These are phyloP conservation scores for Monosporascus cannonballus DNA, from an alignment of 2,329 filamentous ascomycete species.

Conservation along the genomic window DNA sequence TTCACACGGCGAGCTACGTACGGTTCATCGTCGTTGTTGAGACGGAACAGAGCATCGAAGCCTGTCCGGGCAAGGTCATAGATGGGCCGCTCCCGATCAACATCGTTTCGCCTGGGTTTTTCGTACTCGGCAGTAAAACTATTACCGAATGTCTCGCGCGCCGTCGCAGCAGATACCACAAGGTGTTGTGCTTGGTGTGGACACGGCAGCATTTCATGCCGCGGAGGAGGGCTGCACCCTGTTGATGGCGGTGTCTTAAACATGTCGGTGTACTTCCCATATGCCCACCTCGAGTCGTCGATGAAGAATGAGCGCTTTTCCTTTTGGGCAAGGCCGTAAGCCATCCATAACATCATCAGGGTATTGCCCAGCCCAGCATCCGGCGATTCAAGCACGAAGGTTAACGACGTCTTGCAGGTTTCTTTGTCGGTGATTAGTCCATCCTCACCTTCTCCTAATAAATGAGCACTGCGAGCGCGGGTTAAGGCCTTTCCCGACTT, in stretches of 20 bases:
- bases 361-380: constrained; percentile 74
- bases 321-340: constrained; percentile 71
- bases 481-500: constrained; percentile 32
- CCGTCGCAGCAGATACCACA: constrained; percentile 64
- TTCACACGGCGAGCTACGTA: constrained; percentile 58
- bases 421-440: constrained; percentile 40
- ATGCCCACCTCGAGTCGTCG: constrained; percentile 78
- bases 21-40: constrained; percentile 56
- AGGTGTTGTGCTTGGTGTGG: constrained; percentile 71
- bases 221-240: constrained; percentile 64
- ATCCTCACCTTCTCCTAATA: constrained; percentile 43
- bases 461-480: constrained; percentile 21
- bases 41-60: constrained; percentile 68
- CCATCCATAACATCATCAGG: constrained; percentile 75
- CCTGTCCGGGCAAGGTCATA: constrained; percentile 64
- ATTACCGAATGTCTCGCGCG: constrained; percentile 56
- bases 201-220: constrained; percentile 72
- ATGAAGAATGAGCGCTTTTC: constrained; percentile 76
- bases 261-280: constrained; percentile 67
- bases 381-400: constrained; percentile 67
- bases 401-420: constrained; percentile 66
- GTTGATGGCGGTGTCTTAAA: constrained; percentile 63
- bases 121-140: constrained; percentile 48
- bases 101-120: constrained; percentile 40
- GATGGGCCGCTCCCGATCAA: constrained; percentile 51